Percentiles rank a stretch among this genome's conserved stretches.
phyloP scores from a whole-genome alignment of 202 grass and related monocot genomes.

The Hordeum pubiflorum region DNA sequence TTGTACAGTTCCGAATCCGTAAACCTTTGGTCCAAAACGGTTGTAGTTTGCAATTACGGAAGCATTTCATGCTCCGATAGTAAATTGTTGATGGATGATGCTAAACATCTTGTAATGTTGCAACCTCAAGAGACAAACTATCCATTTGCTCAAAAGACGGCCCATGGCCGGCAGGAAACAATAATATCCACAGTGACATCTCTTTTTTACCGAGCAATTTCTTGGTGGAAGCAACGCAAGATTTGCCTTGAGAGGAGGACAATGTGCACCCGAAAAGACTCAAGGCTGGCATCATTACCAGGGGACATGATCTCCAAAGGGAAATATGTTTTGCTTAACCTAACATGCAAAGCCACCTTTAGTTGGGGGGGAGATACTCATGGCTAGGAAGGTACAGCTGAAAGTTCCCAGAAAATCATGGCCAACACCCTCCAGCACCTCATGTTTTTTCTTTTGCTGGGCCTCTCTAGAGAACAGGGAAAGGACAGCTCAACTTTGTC shows the following conservation, averaged over 20 bases:
- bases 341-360: constrained; percentile 46
- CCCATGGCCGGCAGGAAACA: background rate
- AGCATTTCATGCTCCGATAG: background rate
- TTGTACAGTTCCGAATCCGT: background rate
- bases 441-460: constrained; percentile 10
- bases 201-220: constrained; percentile 29
- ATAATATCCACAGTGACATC: constrained; percentile 23
- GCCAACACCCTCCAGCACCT: constrained; percentile 47
- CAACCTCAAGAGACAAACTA: constrained; percentile 26
- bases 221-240: constrained; percentile 33
- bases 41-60: background rate
- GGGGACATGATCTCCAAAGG: constrained; percentile 59
- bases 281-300: constrained; percentile 42
- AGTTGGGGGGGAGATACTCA: constrained; percentile 40
- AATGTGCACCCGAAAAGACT: constrained; percentile 40
- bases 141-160: constrained; percentile 18
- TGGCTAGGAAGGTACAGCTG: constrained; percentile 45
- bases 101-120: background rate
- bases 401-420: constrained; percentile 53
- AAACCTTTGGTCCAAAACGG: background rate
- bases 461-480: constrained; percentile 28
- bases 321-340: constrained; percentile 49
- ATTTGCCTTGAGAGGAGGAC: constrained; percentile 33
- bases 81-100: background rate
- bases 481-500: constrained; percentile 40